Evolutionary conservation across 2,329 filamentous ascomycete species (phyloP).

Genomic region (Fusarium sarcochroum): DNA sequence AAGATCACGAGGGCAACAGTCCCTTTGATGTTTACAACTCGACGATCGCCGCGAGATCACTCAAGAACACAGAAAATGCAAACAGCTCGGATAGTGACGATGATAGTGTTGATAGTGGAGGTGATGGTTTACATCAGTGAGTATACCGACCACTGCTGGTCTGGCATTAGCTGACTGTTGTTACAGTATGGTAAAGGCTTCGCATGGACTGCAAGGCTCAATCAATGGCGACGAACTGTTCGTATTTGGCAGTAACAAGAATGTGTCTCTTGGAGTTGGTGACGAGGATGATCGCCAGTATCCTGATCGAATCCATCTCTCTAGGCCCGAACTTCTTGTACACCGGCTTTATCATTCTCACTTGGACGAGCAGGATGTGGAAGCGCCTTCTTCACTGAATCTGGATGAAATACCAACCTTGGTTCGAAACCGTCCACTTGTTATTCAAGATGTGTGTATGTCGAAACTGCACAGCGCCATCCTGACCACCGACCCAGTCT

Average conservation of each 20-base stretch:
- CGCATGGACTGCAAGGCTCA: constrained; percentile 36
- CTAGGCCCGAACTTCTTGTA: constrained; percentile 83
- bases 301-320: constrained; percentile 84
- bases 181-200: constrained; percentile 38
- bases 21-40: constrained; percentile 94
- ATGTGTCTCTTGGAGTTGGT: constrained; percentile 91
- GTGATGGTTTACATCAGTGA: constrained; percentile 49
- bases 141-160: constrained; percentile 27
- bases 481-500: constrained; percentile 86
- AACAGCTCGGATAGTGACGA: constrained; percentile 67
- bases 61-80: constrained; percentile 64
- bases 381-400: constrained; percentile 47
- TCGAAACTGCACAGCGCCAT: constrained; percentile 94
- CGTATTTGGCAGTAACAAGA: constrained; percentile 96
- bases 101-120: constrained; percentile 66
- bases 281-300: constrained; percentile 96
- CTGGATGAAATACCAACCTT: constrained; percentile 76
- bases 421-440: constrained; percentile 78
- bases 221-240: constrained; percentile 84
- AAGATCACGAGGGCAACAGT: constrained; percentile 94
- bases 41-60: constrained; percentile 84
- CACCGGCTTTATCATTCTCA: constrained; percentile 80
- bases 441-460: constrained; percentile 86
- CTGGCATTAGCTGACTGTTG: constrained; percentile 32
- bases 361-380: constrained; percentile 62